A percentile compares a stretch with the other conserved stretches of the same genome.
phyloP scores from a whole-genome alignment of 2,329 filamentous ascomycete species.

The Talaromyces verruculosus region DNA sequence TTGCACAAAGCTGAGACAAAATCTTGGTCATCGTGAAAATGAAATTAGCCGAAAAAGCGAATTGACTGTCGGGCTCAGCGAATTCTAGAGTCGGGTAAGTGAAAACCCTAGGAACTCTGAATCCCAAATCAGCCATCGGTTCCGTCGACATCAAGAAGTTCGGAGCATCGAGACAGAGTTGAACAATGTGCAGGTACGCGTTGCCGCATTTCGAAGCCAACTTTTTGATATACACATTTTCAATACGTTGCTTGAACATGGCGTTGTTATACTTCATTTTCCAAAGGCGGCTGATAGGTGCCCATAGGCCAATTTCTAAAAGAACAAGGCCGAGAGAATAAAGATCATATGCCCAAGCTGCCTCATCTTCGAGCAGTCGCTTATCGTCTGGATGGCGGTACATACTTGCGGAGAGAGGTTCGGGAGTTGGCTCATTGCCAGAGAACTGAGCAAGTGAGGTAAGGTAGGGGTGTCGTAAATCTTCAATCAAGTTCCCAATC shows the following conservation, averaged over 20 bases:
- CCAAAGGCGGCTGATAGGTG: constrained; percentile 61
- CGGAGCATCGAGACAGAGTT: constrained; percentile 60
- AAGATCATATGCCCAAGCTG: constrained; percentile 53
- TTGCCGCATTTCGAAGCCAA: constrained; percentile 64
- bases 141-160: constrained; percentile 49
- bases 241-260: constrained; percentile 64
- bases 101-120: constrained; percentile 44
- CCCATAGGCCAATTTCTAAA: constrained; percentile 65
- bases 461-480: constrained; percentile 57
- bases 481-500: constrained; percentile 37
- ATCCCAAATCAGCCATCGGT: constrained; percentile 42
- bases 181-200: constrained; percentile 62
- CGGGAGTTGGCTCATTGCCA: constrained; percentile 47
- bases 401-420: constrained; percentile 54
- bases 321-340: constrained; percentile 63
- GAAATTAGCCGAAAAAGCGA: constrained; percentile 48
- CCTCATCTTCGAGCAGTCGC: constrained; percentile 40
- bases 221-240: constrained; percentile 62
- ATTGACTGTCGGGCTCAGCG: constrained; percentile 41
- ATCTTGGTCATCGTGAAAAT: constrained; percentile 46
- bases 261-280: constrained; percentile 63
- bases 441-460: constrained; percentile 62
- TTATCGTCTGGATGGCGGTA: constrained; percentile 60
- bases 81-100: constrained; percentile 46
- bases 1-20: constrained; percentile 42